phyloP scores from a whole-genome alignment of 352 stramenopile species.

The Bremia lactucae region DNA sequence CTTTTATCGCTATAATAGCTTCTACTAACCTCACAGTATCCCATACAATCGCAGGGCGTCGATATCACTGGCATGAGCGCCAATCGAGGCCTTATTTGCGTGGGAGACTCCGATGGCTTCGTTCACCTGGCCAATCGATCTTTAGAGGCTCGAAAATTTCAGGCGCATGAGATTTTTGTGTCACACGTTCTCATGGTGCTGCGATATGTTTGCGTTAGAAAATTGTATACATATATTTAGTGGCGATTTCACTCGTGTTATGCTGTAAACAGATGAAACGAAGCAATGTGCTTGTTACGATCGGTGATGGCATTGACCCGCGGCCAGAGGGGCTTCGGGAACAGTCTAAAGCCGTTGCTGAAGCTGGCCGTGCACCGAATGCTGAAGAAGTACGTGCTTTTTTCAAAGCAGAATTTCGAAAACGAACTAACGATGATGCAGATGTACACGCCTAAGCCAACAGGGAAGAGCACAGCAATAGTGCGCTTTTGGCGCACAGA shows the following conservation, averaged over 20 bases:
- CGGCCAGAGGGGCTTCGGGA: slow-evolving; percentile 62
- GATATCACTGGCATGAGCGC: slow-evolving; percentile 82
- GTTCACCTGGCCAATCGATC: slow-evolving; percentile 79
- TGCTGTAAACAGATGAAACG: slow-evolving; percentile 59
- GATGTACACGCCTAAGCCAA: slow-evolving; percentile 56
- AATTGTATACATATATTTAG: not conserved
- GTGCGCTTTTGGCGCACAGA: slow-evolving; percentile 84
- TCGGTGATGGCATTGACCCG: slow-evolving; percentile 78
- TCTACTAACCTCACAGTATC: not conserved
- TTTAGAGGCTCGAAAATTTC: slow-evolving; percentile 73
- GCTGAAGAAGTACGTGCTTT: slow-evolving; percentile 37
- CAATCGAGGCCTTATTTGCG: slow-evolving; percentile 77
- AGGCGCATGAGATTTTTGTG: slow-evolving; percentile 78
- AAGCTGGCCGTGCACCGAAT: slow-evolving; percentile 48
- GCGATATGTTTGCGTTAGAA: slow-evolving; percentile 3
- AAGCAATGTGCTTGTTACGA: slow-evolving; percentile 80
- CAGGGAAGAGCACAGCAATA: slow-evolving; percentile 58
- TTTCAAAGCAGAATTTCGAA: not conserved
- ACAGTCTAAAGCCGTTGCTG: slow-evolving; percentile 70
- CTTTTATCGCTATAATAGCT: not conserved
- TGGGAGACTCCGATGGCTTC: slow-evolving; percentile 73
- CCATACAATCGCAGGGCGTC: slow-evolving; percentile 37
- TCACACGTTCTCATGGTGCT: slow-evolving; percentile 84
- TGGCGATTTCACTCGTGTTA: not conserved
- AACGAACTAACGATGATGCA: slow-evolving; percentile 8